These are phyloP conservation scores for Lodderomyces pseudojiufengensis DNA, from an alignment of 1,139 yeast genomes.

Conservation along the genomic window DNA sequence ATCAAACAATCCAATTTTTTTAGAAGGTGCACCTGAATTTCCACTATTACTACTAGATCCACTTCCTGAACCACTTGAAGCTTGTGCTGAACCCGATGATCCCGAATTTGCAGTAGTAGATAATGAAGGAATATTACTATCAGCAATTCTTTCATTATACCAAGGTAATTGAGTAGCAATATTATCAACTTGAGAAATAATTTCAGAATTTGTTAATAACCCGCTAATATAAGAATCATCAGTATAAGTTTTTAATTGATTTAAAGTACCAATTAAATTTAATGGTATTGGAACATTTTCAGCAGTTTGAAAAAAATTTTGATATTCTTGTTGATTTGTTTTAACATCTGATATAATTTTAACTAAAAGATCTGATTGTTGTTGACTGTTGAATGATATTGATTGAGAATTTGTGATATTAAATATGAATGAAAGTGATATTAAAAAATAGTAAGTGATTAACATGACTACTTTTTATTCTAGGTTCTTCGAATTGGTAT, in stretches of 20 bases:
- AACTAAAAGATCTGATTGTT: constrained; percentile 24
- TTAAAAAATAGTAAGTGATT: too few relatives aligned
- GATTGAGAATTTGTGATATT: not conserved
- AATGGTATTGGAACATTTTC: constrained; percentile 19
- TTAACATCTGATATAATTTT: constrained; percentile 26
- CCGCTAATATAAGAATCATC: constrained; percentile 35
- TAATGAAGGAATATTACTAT: constrained; percentile 8
- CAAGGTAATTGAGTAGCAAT: constrained; percentile 38
- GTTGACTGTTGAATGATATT: not conserved
- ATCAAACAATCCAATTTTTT: not conserved
- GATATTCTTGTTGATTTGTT: constrained; percentile 20
- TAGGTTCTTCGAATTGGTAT: too few relatives aligned
- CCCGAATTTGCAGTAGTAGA: not conserved
- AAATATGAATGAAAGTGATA: too few relatives aligned
- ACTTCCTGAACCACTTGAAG: not conserved
- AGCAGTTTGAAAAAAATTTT: constrained; percentile 23
- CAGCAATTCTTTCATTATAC: constrained; percentile 20
- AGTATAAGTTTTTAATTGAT: constrained; percentile 21
- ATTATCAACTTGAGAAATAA: constrained; percentile 17
- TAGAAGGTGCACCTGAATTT: not conserved
- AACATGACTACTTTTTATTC: too few relatives aligned
- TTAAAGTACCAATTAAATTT: constrained; percentile 22
- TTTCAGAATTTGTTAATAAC: constrained; percentile 19
- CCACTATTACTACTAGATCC: not conserved
- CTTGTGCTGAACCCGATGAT: not conserved